These are phyloP conservation scores for Botryobasidium botryosum DNA, from an alignment of 768 basidiomycete species.

Conservation along the genomic window DNA sequence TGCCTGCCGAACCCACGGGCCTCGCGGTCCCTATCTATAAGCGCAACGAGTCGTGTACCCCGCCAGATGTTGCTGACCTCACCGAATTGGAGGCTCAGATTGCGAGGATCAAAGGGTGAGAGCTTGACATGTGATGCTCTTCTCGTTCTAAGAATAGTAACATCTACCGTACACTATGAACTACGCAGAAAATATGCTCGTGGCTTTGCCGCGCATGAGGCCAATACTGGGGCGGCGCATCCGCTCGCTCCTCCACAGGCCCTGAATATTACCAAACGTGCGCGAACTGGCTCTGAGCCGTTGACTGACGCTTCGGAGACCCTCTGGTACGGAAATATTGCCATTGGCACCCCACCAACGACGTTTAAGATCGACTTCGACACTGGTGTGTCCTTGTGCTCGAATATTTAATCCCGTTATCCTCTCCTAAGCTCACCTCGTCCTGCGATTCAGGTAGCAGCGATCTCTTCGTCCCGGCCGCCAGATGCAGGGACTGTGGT, in stretches of 20 bases:
- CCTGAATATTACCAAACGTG: neutral
- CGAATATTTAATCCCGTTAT: neutral
- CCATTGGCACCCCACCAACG: slow-evolving; percentile 7
- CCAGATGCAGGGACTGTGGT: slow-evolving; percentile 17
- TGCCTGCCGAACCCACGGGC: no score
- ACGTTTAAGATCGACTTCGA: slow-evolving; percentile 10
- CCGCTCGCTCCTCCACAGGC: neutral
- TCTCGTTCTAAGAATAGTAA: no score
- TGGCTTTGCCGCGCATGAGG: neutral
- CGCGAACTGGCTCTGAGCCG: neutral
- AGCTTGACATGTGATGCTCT: no score
- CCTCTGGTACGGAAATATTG: slow-evolving; percentile 2
- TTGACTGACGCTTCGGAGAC: neutral
- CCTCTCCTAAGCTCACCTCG: no score
- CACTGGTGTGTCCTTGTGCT: slow-evolving; percentile 1
- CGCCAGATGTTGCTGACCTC: no score
- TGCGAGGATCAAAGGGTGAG: no score
- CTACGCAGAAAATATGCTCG: slow-evolving; percentile 1
- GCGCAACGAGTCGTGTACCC: no score
- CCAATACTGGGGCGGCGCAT: neutral
- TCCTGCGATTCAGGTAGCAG: neutral
- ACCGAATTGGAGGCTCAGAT: no score
- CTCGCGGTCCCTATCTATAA: no score
- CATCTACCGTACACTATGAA: no score
- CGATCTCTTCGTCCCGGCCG: slow-evolving; percentile 23